These are phyloP conservation scores for Volvariella volvacea DNA, from an alignment of 1,284 basidiomycete genomes.

Conservation along the genomic window DNA sequence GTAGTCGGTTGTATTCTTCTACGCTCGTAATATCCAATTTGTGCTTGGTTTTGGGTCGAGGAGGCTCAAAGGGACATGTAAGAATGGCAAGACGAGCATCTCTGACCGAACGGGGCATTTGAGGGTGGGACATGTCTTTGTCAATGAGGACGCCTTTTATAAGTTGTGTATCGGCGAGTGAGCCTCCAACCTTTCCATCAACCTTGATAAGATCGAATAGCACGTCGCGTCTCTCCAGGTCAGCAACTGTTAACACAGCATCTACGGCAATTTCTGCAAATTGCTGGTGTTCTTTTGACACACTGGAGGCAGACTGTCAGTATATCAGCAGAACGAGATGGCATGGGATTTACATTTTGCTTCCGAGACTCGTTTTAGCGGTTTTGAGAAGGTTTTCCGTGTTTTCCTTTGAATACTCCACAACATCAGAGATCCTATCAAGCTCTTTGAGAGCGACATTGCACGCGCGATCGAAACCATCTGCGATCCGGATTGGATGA, in stretches of 20 bases:
- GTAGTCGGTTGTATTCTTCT: conserved; percentile 96
- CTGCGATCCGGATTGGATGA: conserved; percentile 97
- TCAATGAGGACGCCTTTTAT: conserved; percentile 96
- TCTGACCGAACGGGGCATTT: conserved; percentile 87
- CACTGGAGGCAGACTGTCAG: conserved; percentile 41
- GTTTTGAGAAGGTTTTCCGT: conserved; percentile 89
- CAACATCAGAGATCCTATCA: conserved; percentile 87
- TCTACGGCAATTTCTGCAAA: conserved; percentile 98
- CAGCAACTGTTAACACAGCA: conserved; percentile 92
- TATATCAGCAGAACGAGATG: conserved; percentile 6
- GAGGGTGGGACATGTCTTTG: conserved; percentile 99
- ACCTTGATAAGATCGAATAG: conserved; percentile 99
- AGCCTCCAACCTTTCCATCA: conserved; percentile 97
- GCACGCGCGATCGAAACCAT: conserved; percentile 96
- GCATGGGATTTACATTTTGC: conserved; percentile 79
- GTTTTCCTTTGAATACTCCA: conserved; percentile 79
- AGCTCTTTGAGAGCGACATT: conserved; percentile 85
- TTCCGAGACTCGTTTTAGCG: conserved; percentile 93
- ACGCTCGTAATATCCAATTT: conserved; percentile 97
- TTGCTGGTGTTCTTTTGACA: conserved; percentile 92
- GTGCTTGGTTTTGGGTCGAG: conserved; percentile 98
- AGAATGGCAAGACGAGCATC: conserved; percentile 95
- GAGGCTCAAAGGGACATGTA: conserved; percentile 98
- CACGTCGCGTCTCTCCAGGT: conserved; percentile 91
- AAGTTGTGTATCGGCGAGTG: conserved; percentile 88